phyloP scores from a whole-genome alignment of 805 yeast species.

The Candida chilensis region DNA sequence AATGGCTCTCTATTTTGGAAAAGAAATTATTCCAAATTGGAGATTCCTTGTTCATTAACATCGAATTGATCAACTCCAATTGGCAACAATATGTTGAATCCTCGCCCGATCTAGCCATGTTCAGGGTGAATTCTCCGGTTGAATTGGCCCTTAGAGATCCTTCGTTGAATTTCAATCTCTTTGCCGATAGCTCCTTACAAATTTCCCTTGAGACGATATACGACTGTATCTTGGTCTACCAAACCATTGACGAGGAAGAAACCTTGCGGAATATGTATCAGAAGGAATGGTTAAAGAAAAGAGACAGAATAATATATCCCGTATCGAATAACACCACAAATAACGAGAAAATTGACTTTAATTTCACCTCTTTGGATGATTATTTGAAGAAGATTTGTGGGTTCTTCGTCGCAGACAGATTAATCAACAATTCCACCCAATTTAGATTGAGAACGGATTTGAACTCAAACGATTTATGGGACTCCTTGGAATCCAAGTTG shows the following conservation, averaged over 20 bases:
- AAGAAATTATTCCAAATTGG: conserved; percentile 55
- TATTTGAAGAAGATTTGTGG: conserved; percentile 62
- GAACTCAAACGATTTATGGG: conserved; percentile 70
- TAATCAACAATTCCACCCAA: conserved; percentile 54
- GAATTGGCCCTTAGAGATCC: conserved; percentile 70
- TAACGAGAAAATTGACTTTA: conserved; percentile 20
- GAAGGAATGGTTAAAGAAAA: conserved; percentile 62
- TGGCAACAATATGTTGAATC: conserved; percentile 45
- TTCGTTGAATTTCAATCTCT: conserved; percentile 34
- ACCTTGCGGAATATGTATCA: conserved; percentile 53
- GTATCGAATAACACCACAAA: conserved; percentile 33
- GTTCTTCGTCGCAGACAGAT: conserved; percentile 68
- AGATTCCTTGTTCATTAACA: conserved; percentile 40
- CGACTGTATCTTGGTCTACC: conserved; percentile 77
- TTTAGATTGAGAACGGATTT: conserved; percentile 54
- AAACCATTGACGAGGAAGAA: conserved; percentile 59
- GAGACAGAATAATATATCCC: conserved; percentile 64
- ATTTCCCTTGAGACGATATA: conserved; percentile 43
- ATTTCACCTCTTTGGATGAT: conserved; percentile 31
- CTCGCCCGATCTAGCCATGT: conserved; percentile 37
- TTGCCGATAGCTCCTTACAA: conserved; percentile 26
- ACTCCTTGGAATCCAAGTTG: conserved; percentile 48
- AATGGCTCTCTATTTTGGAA: conserved; percentile 58
- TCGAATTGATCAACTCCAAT: conserved; percentile 43
- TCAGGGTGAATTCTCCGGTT: conserved; percentile 77